phyloP scores from a whole-genome alignment of 805 yeast genomes.

The Starmerella etchellsii region DNA sequence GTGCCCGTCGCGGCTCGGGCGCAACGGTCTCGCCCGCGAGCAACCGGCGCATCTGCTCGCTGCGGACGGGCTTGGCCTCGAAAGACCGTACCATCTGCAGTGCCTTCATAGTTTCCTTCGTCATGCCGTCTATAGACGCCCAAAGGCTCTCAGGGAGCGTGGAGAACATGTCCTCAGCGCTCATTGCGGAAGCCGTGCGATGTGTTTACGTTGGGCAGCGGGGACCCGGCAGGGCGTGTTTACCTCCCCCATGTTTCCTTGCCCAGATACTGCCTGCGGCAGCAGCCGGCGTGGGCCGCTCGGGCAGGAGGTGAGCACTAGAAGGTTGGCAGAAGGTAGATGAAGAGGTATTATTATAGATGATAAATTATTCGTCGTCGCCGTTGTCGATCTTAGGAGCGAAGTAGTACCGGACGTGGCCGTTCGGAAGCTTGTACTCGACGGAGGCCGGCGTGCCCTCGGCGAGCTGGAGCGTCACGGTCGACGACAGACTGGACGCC shows the following conservation, averaged over 20 bases:
- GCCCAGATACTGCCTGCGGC: too few relatives aligned
- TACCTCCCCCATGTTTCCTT: too few relatives aligned
- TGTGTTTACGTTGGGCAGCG: too few relatives aligned
- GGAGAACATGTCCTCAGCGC: not conserved
- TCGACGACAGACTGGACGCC: slow-evolving; percentile 65
- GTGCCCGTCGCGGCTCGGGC: too few relatives aligned
- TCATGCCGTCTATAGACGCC: slow-evolving; percentile 5
- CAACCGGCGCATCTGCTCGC: slow-evolving; percentile 1
- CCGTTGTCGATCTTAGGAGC: slow-evolving; percentile 81
- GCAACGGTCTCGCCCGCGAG: not conserved
- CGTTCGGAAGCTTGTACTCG: slow-evolving; percentile 82
- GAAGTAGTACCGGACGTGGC: slow-evolving; percentile 85
- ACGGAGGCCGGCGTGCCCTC: slow-evolving; percentile 88
- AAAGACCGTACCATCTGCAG: slow-evolving; percentile 9
- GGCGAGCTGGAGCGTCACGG: slow-evolving; percentile 74
- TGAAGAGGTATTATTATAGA: too few relatives aligned
- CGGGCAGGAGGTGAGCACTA: too few relatives aligned
- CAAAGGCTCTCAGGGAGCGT: not conserved
- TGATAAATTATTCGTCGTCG: slow-evolving; percentile 63
- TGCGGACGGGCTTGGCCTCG: slow-evolving; percentile 7
- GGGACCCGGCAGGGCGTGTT: too few relatives aligned
- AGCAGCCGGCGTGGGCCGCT: too few relatives aligned
- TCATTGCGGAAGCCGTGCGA: too few relatives aligned
- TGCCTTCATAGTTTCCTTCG: slow-evolving; percentile 9
- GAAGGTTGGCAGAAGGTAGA: too few relatives aligned